A percentile compares a stretch with the other conserved stretches of the same genome.
phyloP scores from a whole-genome alignment of 805 yeast genomes.

The Cyberlindnera amylophila region DNA sequence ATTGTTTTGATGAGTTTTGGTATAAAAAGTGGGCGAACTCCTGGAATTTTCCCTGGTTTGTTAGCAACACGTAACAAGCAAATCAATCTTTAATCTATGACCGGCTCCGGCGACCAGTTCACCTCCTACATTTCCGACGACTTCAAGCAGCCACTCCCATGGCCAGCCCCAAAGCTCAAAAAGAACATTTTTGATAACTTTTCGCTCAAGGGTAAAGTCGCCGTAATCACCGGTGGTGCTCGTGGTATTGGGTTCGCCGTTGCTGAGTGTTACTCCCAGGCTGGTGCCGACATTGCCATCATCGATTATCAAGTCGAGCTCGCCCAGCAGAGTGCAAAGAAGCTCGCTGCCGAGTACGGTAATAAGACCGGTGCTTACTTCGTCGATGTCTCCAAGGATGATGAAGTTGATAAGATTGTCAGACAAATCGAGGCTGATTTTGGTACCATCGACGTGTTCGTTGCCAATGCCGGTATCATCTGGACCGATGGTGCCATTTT shows the following conservation, averaged over 20 bases:
- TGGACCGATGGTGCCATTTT: constrained; percentile 67
- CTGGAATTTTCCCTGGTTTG: not conserved
- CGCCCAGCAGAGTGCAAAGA: constrained; percentile 57
- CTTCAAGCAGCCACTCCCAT: constrained; percentile 41
- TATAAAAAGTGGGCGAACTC: not conserved
- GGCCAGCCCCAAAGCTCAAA: constrained; percentile 48
- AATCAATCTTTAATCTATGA: too few species aligned
- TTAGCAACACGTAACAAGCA: too few species aligned
- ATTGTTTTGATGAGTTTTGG: not conserved
- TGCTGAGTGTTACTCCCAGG: constrained; percentile 80
- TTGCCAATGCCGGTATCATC: constrained; percentile 87
- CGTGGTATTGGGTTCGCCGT: constrained; percentile 80
- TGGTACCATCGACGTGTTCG: constrained; percentile 72
- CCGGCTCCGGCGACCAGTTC: constrained; percentile 12
- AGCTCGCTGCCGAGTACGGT: constrained; percentile 52
- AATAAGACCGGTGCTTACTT: constrained; percentile 55
- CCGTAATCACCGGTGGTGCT: constrained; percentile 82
- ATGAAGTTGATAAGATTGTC: constrained; percentile 27
- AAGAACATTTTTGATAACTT: constrained; percentile 61
- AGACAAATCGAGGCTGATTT: constrained; percentile 54
- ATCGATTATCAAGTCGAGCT: constrained; percentile 28
- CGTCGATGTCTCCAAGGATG: constrained; percentile 29
- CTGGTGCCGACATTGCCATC: constrained; percentile 76
- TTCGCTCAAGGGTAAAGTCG: constrained; percentile 77
- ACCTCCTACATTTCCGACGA: constrained; percentile 25